Conservation (phyloP, 805 yeast species). For the Zygoascus flipseniorum region DNA sequence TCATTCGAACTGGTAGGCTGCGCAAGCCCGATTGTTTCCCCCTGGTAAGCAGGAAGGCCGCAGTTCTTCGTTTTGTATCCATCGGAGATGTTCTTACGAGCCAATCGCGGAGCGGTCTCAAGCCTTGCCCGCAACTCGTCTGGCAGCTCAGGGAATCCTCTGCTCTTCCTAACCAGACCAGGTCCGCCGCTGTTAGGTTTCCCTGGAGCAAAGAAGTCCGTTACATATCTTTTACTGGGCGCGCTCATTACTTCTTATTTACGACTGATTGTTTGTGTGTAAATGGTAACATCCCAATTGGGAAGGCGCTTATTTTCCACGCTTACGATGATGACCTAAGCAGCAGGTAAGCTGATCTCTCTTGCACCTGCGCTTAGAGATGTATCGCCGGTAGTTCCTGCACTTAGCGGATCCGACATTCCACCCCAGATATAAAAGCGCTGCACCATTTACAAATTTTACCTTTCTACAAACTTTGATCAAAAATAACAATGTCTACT, state of each 20-base stretch:
- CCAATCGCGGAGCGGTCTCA: slow-evolving; percentile 16
- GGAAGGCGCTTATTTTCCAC: too few species aligned
- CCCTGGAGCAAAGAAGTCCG: not conserved
- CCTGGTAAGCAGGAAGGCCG: slow-evolving; percentile 21
- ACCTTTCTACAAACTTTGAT: not conserved
- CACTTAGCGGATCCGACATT: not conserved
- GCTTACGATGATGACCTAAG: too few species aligned
- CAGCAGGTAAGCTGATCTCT: not conserved
- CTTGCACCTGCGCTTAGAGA: not conserved
- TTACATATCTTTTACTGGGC: not conserved
- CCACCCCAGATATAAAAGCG: too few species aligned
- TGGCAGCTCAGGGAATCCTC: slow-evolving; percentile 12
- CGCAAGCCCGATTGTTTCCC: slow-evolving; percentile 20
- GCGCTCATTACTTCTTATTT: not conserved
- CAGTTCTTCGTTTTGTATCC: slow-evolving; percentile 22
- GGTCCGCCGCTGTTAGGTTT: not conserved
- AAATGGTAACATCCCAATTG: too few species aligned
- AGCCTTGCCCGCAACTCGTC: slow-evolving; percentile 20
- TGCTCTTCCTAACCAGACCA: slow-evolving; percentile 1
- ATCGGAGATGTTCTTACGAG: slow-evolving; percentile 25
- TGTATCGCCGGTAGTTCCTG: not conserved
- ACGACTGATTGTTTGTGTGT: not conserved
- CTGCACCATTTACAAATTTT: not conserved
- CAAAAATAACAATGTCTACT: not conserved
- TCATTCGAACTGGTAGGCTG: slow-evolving; percentile 2